Evolutionary conservation across 345 rosid genomes (phyloP).

Genomic region (Odontarrhena argentea): DNA sequence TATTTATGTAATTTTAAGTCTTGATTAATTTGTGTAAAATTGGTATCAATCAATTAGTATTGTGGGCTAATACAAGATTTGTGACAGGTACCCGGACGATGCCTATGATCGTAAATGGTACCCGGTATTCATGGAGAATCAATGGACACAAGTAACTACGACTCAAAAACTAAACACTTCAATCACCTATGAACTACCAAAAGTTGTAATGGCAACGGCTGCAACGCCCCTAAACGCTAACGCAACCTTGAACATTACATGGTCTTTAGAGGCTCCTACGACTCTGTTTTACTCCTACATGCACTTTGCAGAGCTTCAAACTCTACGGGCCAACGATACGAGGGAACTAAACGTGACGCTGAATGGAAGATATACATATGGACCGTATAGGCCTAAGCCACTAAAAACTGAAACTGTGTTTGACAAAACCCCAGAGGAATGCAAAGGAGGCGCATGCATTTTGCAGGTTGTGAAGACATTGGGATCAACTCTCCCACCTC

Average conservation of each 20-base stretch:
- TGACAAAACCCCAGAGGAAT: slow-evolving; percentile 31
- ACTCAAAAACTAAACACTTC: background rate
- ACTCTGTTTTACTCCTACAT: slow-evolving; percentile 35
- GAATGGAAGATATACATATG: slow-evolving; percentile 43
- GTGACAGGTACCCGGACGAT: slow-evolving; percentile 36
- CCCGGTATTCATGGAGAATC: slow-evolving; percentile 2
- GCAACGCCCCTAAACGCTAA: slow-evolving; percentile 14
- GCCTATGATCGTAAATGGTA: slow-evolving; percentile 37
- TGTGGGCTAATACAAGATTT: slow-evolving; percentile 11
- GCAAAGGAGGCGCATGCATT: slow-evolving; percentile 34
- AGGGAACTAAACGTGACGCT: slow-evolving; percentile 46
- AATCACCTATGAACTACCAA: slow-evolving; percentile 18
- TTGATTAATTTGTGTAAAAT: background rate
- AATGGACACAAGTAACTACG: slow-evolving; percentile 36
- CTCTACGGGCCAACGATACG: slow-evolving; percentile 44
- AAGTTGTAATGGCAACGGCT: slow-evolving; percentile 17
- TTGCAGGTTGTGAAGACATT: slow-evolving; percentile 33
- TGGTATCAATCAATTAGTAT: background rate
- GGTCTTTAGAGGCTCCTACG: slow-evolving; percentile 18
- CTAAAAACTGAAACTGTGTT: slow-evolving; percentile 31
- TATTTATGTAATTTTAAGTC: background rate
- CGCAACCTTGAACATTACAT: slow-evolving; percentile 24
- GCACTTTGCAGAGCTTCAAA: slow-evolving; percentile 56
- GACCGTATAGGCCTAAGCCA: slow-evolving; percentile 42
- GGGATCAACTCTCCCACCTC: slow-evolving; percentile 56